These are phyloP conservation scores for Scleroderma bovista DNA, from an alignment of 768 basidiomycete genomes.

Conservation along the genomic window DNA sequence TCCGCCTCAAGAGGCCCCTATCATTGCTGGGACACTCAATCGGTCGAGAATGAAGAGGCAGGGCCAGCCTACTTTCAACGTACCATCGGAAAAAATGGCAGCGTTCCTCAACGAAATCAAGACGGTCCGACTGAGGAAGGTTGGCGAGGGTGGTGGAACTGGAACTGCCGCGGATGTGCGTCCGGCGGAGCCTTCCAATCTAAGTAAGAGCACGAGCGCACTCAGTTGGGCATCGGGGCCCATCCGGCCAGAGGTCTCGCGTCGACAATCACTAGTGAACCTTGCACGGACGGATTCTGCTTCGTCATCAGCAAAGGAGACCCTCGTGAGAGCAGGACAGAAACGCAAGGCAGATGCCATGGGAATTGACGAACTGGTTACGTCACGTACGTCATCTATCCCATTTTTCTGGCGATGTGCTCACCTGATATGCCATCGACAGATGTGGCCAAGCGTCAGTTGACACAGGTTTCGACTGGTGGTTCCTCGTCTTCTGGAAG, in stretches of 20 bases:
- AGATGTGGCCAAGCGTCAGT: conserved; percentile 36
- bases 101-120: conserved; percentile 80
- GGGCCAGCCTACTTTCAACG: conserved; percentile 64
- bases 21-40: conserved; percentile 40
- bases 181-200: conserved; percentile 17
- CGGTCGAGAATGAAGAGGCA: conserved; percentile 34
- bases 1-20: conserved; percentile 60
- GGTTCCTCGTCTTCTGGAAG: conserved; percentile 6
- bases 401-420: background rate
- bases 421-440: conserved; percentile 2
- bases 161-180: background rate
- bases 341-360: conserved; percentile 30
- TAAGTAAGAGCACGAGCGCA: conserved; percentile 25
- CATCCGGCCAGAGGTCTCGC: conserved; percentile 16
- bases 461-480: conserved; percentile 22
- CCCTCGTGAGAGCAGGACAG: conserved; percentile 9
- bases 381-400: conserved; percentile 29
- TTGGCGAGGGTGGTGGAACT: conserved; percentile 22
- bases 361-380: conserved; percentile 19
- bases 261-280: conserved; percentile 22
- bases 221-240: conserved; percentile 1
- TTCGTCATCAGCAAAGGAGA: conserved; percentile 8
- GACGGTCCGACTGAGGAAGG: conserved; percentile 61
- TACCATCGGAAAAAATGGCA: conserved; percentile 78
- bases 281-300: conserved; percentile 22